Evolutionary conservation across 768 basidiomycete genomes (phyloP), one percentile per base, ranked within the genome.

Genomic region (Mycena maculata): DNA sequence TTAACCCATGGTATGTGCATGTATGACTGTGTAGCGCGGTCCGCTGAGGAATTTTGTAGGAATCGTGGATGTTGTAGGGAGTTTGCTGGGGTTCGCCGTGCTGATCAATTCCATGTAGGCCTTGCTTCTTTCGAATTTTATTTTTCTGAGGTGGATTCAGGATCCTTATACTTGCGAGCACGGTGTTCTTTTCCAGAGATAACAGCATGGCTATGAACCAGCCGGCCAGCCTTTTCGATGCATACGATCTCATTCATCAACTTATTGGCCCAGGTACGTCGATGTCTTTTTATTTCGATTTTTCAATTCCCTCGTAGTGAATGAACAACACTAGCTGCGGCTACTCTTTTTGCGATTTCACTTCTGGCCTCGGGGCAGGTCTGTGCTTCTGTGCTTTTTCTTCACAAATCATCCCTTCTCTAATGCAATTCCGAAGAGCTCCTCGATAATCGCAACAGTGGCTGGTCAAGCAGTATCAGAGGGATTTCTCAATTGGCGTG

Each of bases 401-500:
- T 20, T 7, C 22, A 16, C 47, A 6, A 22, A 54, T 62, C 23
- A 49, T 6, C 13, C 30, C 20, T 59, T 20, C 16, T 53, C 47
- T 15, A 42, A 39, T 25, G 33, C 47, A 30, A 16, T 56, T 54
- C 23, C 22, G 27, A 39, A 87, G 84, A 93, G 93, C 69, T 93
- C 96, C 0, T 92, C 92, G 10, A 86, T 98, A 54, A 91, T 97
- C 4, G 95, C 94, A 12, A 98, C 95, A 0, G 85, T 97, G 15
- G 91, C 94, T 1, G 95, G 95, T 0, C 96, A 98, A 78, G 91
- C 93, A 23, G 91, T 98, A 41, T 90, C 90, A 0, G 95, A 98
- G 78, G 95, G 96, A 0, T 95, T 96, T 78, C 84, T 97, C 59
- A 88, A 87, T 57, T 97, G 95, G 95, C 86, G 88, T 49, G 86